Conservation (phyloP, 2,329 filamentous ascomycete genomes). For the Zymoseptoria pseudotritici region DNA sequence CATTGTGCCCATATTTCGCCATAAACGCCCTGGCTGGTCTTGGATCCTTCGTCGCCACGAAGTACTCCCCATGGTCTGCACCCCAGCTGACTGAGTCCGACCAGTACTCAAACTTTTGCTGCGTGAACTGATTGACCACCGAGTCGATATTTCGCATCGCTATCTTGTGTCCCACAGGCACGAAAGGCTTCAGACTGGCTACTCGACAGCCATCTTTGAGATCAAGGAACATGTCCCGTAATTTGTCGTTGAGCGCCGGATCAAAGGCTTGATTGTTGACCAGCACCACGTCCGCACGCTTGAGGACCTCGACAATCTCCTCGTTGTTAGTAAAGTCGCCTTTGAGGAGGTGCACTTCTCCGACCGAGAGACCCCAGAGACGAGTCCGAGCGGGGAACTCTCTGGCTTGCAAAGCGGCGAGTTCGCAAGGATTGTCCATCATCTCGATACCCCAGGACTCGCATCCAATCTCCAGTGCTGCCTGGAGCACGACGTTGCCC, state of each 20-base stretch:
- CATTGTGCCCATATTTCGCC: slow-evolving; percentile 26
- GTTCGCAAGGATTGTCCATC: slow-evolving; percentile 80
- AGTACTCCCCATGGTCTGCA: slow-evolving; percentile 69
- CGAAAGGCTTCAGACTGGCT: slow-evolving; percentile 87
- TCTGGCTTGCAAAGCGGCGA: slow-evolving; percentile 69
- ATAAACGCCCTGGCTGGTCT: slow-evolving; percentile 45
- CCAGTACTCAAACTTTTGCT: slow-evolving; percentile 63
- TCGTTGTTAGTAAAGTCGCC: slow-evolving; percentile 76
- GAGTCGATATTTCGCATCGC: slow-evolving; percentile 69
- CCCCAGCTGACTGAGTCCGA: slow-evolving; percentile 81
- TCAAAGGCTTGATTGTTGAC: slow-evolving; percentile 98
- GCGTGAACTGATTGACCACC: slow-evolving; percentile 71
- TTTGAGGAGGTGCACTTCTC: slow-evolving; percentile 68
- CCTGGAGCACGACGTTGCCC: slow-evolving; percentile 90
- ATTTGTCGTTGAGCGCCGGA: slow-evolving; percentile 71
- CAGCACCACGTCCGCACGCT: slow-evolving; percentile 85
- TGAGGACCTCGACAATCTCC: slow-evolving; percentile 63
- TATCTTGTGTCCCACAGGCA: slow-evolving; percentile 69
- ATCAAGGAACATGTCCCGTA: slow-evolving; percentile 87
- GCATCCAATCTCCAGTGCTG: slow-evolving; percentile 85
- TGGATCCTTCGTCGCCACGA: slow-evolving; percentile 72
- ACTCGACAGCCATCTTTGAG: slow-evolving; percentile 85
- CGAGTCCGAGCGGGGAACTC: slow-evolving; percentile 82
- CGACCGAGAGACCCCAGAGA: slow-evolving; percentile 80
- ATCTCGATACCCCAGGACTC: slow-evolving; percentile 96